These are phyloP conservation scores for Malassezia obtusa DNA, from an alignment of 1,284 basidiomycete species.

Conservation along the genomic window DNA sequence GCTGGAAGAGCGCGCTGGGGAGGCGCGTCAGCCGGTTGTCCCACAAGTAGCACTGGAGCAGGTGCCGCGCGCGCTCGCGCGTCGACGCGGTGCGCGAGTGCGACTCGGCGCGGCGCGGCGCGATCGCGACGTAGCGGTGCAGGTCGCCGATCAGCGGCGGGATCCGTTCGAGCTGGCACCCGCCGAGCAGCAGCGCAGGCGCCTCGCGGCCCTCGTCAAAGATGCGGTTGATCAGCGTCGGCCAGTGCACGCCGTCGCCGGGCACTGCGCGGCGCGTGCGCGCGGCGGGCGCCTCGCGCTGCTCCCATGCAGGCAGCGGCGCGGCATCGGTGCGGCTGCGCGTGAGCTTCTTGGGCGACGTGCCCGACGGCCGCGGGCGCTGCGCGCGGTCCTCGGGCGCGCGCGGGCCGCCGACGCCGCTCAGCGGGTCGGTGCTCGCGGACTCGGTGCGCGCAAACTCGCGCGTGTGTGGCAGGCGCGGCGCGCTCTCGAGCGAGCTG, in stretches of 20 bases:
- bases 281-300: background rate
- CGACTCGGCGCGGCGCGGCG: slow-evolving; percentile 14
- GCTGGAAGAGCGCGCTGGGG: slow-evolving; percentile 41
- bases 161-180: slow-evolving; percentile 11
- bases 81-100: background rate
- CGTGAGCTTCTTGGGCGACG: slow-evolving; percentile 15
- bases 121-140: slow-evolving; percentile 22
- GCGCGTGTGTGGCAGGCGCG: background rate
- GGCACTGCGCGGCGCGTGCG: background rate
- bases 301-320: background rate
- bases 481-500: background rate
- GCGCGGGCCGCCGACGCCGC: slow-evolving; percentile 9
- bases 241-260: slow-evolving; percentile 7
- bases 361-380: slow-evolving; percentile 11
- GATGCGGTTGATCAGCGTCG: slow-evolving; percentile 12
- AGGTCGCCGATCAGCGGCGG: slow-evolving; percentile 22
- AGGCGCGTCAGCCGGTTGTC: slow-evolving; percentile 33
- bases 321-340: background rate
- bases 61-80: background rate
- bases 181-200: slow-evolving; percentile 17
- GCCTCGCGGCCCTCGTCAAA: slow-evolving; percentile 16
- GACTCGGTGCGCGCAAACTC: slow-evolving; percentile 18
- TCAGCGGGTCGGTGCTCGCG: slow-evolving; percentile 19
- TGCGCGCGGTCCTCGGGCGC: background rate
- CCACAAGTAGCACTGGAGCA: slow-evolving; percentile 19